Conservation (phyloP, 129 eudicot genomes). For the Deinandra increscens region DNA sequence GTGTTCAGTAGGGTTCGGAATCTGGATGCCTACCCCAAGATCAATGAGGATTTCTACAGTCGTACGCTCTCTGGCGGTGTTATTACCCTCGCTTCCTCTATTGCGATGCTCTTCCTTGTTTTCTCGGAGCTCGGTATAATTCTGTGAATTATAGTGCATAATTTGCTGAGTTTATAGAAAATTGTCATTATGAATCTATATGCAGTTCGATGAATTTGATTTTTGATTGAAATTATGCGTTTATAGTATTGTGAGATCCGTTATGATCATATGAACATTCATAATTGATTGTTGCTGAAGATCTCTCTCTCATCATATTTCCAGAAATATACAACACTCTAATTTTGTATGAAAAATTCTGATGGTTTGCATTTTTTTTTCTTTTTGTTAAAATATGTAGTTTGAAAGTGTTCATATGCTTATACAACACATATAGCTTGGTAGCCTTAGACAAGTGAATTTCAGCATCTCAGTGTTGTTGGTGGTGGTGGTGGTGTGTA, state of each 20-base stretch:
- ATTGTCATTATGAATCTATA: neutral
- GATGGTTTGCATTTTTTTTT: too few species aligned
- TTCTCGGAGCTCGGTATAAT: constrained; percentile 68
- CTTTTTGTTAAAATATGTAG: neutral
- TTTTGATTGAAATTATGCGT: neutral
- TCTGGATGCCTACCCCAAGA: constrained; percentile 77
- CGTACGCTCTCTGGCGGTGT: constrained; percentile 81
- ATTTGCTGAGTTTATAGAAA: neutral
- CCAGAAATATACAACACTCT: too few species aligned
- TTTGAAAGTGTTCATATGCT: neutral
- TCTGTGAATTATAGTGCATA: neutral
- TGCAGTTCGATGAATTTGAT: neutral
- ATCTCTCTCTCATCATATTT: too few species aligned
- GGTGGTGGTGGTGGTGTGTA: constrained; percentile 4
- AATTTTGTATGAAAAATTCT: too few species aligned
- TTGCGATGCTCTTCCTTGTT: constrained; percentile 60
- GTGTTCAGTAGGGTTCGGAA: constrained; percentile 54
- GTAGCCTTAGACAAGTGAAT: neutral
- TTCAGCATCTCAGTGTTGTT: constrained; percentile 11
- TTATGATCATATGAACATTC: neutral
- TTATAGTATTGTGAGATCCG: neutral
- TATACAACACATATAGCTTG: neutral
- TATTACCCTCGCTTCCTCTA: constrained; percentile 63
- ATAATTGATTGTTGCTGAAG: too few species aligned
- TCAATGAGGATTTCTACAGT: constrained; percentile 87